phyloP scores from a whole-genome alignment of 2,329 filamentous ascomycete genomes.

The Anisogramma anomala region DNA sequence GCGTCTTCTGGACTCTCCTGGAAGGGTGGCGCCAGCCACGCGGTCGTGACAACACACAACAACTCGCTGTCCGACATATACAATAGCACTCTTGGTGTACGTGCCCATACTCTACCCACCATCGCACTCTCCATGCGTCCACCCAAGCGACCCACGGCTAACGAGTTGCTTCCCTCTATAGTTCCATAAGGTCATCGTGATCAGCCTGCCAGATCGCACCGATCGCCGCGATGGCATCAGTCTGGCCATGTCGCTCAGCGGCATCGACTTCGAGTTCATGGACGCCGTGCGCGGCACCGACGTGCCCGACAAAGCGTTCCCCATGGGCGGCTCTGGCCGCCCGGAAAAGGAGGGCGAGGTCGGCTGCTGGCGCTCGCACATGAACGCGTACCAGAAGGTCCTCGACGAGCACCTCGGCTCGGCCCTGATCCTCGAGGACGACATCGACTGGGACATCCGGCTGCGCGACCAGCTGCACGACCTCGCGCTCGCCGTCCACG shows the following conservation, averaged over 20 bases:
- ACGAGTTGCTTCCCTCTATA: too few relatives aligned
- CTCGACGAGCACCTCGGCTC: constrained; percentile 26
- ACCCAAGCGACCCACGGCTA: too few relatives aligned
- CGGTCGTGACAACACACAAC: too few relatives aligned
- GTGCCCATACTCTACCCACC: too few relatives aligned
- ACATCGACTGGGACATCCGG: constrained; percentile 34
- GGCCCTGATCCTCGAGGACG: constrained; percentile 34
- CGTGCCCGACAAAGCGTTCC: constrained; percentile 27
- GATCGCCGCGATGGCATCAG: constrained; percentile 40
- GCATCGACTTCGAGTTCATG: constrained; percentile 33
- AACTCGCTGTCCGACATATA: too few relatives aligned
- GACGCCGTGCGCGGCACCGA: constrained; percentile 31
- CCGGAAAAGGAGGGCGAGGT: too few relatives aligned
- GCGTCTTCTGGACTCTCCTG: too few relatives aligned
- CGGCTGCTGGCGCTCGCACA: constrained; percentile 32
- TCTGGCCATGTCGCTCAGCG: constrained; percentile 33
- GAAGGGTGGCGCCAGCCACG: too few relatives aligned
- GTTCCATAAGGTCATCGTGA: constrained; percentile 42
- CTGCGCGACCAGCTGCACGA: constrained; percentile 28
- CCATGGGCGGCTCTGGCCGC: too few relatives aligned
- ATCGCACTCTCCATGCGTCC: too few relatives aligned
- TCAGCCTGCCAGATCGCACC: constrained; percentile 37
- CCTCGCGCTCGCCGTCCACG: constrained; percentile 18
- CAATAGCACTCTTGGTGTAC: too few relatives aligned
- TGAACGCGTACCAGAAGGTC: constrained; percentile 26